Evolutionary conservation across 2,329 filamentous ascomycete species (phyloP).

Genomic region (Talaromyces marneffei): DNA sequence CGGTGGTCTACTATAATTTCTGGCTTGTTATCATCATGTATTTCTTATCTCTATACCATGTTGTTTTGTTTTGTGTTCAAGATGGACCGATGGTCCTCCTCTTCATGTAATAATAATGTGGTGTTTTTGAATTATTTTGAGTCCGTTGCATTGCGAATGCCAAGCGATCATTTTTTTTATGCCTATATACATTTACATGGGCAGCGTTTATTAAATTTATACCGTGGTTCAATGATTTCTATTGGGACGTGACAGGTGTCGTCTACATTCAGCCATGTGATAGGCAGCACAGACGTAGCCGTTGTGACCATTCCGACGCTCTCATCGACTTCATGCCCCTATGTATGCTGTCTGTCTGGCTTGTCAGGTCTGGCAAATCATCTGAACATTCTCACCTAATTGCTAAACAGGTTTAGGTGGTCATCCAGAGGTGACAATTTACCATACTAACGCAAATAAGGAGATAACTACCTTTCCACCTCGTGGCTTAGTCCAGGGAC

Average conservation of each 20-base stretch:
- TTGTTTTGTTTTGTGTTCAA: constrained; percentile 3
- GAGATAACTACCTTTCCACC: not conserved
- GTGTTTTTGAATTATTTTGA: constrained; percentile 7
- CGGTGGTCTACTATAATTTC: not conserved
- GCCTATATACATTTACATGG: constrained; percentile 1
- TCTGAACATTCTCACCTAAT: not conserved
- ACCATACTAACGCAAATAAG: not conserved
- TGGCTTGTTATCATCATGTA: constrained; percentile 1
- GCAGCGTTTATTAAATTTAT: not conserved
- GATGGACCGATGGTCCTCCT: not conserved
- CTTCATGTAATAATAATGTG: constrained; percentile 13
- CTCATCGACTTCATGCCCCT: not conserved
- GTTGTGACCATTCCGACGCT: not conserved
- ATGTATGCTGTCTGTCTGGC: not conserved
- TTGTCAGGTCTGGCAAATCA: not conserved
- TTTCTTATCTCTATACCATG: constrained; percentile 11
- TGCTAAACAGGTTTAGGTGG: not conserved
- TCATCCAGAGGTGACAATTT: not conserved
- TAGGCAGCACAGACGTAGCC: not conserved
- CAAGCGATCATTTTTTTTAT: constrained; percentile 8
- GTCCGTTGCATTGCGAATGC: constrained; percentile 5
- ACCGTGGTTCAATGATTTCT: too few relatives aligned
- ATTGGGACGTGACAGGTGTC: too few relatives aligned
- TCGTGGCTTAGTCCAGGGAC: not conserved
- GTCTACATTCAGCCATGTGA: too few relatives aligned